Conservation (phyloP, 805 yeast species). For the Allodekkera sacchari region DNA sequence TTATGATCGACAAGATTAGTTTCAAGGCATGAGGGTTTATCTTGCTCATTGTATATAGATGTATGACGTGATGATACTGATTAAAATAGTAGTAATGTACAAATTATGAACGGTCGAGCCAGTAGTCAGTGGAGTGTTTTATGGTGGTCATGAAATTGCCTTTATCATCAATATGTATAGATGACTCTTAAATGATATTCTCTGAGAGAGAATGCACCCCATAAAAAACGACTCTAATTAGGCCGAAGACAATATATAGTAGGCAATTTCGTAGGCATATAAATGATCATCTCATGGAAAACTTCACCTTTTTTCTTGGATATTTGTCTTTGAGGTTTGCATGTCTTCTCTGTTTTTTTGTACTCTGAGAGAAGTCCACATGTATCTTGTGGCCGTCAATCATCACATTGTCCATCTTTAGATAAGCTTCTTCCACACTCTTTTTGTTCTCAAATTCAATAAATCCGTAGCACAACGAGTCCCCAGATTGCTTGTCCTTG, state of each 20-base stretch:
- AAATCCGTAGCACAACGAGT: slow-evolving; percentile 54
- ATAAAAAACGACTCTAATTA: too few species aligned
- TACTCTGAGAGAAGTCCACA: slow-evolving; percentile 62
- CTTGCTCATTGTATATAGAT: too few species aligned
- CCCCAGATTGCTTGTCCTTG: slow-evolving; percentile 37
- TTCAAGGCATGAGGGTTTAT: too few species aligned
- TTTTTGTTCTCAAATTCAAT: slow-evolving; percentile 42
- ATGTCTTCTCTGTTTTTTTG: slow-evolving; percentile 9
- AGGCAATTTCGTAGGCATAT: neutral
- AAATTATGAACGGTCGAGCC: too few species aligned
- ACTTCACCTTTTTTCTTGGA: neutral
- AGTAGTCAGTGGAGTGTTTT: too few species aligned
- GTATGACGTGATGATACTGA: too few species aligned
- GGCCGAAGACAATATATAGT: too few species aligned
- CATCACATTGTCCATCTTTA: slow-evolving; percentile 51
- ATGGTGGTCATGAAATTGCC: too few species aligned
- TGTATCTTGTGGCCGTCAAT: slow-evolving; percentile 58
- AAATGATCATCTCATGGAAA: neutral
- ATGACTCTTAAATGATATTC: too few species aligned
- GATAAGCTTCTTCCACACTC: slow-evolving; percentile 55
- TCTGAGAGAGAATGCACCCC: too few species aligned
- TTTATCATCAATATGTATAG: too few species aligned
- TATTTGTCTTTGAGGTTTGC: neutral
- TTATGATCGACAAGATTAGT: slow-evolving; percentile 48
- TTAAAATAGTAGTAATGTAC: too few species aligned